Base-by-base conservation (phyloP, 2,329 filamentous ascomycete genomes). In the Ophiostoma novo-ulmi region DNA sequence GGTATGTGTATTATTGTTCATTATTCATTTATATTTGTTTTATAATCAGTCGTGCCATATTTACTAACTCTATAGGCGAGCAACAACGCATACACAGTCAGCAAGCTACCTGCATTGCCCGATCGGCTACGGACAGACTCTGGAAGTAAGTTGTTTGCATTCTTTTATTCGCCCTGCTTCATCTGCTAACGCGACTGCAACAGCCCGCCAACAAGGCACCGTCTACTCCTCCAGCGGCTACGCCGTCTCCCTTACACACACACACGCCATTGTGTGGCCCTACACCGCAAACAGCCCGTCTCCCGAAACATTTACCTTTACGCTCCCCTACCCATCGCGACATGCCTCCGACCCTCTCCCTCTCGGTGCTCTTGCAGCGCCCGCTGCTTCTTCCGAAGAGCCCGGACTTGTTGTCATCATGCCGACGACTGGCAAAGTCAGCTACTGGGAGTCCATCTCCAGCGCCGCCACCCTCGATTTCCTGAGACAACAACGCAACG, bases 401-500 rank as follows among this genome's bases (percentile, higher is more conserved):
- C 91, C 94, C 44, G 95, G 95, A 2, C 85, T 99, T 52, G 88
- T 99, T 38, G 87, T 97, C 52, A 85, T 98, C 52, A 92, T 94
- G 81, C 91, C 94, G 14, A 87, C 87, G 22, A 93, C 85, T 67
- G 95, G 95, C 69, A 94, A 90, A 79, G 88, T 98, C 69, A 89
- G 92, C 64, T 98, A 95, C 79, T 98, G 95, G 93, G 95, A 98
- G 78, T 96, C 93, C 55, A 91, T 98, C 73, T 93, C 94, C 70
- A 93, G 89, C 78, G 93, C 93, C 11, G 91, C 93, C 55, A 93
- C 92, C 0, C 85, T 96, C 70, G 92, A 91, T 73, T 87, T 96
- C 58, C 91, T 94, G 76, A 90, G 91, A 74, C 91, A 96, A 77
- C 91, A 92, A 76, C 89, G 91, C 74, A 90, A 89, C 74, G 92